Percentiles rank a stretch among this genome's conserved stretches.
These are phyloP conservation scores for Parasitella parasitica DNA, from an alignment of 371 early-diverging fungal species.

Conservation along the genomic window DNA sequence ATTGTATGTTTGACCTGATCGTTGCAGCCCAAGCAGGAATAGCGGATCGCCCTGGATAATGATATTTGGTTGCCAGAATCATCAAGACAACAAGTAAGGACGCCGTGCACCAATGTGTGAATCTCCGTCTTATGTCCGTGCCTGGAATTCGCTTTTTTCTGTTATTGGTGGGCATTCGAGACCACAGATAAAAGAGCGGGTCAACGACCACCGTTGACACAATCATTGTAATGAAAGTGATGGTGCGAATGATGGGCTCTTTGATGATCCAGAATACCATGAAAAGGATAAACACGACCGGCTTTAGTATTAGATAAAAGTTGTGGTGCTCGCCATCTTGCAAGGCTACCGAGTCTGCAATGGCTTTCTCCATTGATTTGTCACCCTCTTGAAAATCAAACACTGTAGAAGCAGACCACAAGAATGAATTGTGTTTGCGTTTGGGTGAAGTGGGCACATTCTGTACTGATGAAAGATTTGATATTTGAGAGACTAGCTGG, in stretches of 20 bases:
- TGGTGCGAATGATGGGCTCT: slow-evolving; percentile 17
- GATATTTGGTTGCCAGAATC: too few species aligned
- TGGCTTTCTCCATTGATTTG: not conserved
- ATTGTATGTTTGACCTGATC: not conserved
- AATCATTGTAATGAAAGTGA: slow-evolving; percentile 23
- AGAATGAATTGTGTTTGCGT: not conserved
- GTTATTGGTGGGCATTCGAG: not conserved
- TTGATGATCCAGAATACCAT: slow-evolving; percentile 26
- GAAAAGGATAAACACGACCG: slow-evolving; percentile 17
- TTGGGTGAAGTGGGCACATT: not conserved
- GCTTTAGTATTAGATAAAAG: not conserved
- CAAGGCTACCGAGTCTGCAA: not conserved
- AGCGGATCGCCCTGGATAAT: not conserved
- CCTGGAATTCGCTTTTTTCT: not conserved
- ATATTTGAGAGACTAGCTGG: not conserved
- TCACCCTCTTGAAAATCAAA: not conserved
- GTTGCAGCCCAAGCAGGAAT: not conserved
- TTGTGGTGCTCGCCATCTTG: not conserved
- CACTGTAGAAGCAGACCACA: not conserved
- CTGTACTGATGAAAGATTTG: not conserved
- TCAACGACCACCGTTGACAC: slow-evolving; percentile 12
- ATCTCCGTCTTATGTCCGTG: not conserved
- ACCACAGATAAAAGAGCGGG: slow-evolving; percentile 2
- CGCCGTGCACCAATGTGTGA: not conserved
- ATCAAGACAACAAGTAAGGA: not conserved